Conservation (phyloP, 352 stramenopile genomes). For the Phytophthora pisi region DNA sequence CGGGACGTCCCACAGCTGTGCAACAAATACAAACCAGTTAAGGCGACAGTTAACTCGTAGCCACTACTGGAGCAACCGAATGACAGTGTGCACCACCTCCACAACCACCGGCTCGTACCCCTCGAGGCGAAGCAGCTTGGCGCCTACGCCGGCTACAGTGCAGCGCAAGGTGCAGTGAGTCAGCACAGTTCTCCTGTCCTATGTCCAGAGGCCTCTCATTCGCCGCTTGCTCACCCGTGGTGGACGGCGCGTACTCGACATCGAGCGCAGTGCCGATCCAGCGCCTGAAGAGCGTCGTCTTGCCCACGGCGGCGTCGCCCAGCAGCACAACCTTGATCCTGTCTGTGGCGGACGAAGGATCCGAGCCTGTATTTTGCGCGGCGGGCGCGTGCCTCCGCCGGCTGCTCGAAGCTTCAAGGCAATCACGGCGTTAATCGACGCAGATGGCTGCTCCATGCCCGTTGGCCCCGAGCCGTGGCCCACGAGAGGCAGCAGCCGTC, state of each 20-base stretch:
- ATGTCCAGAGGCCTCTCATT: not conserved
- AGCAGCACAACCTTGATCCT: constrained; percentile 62
- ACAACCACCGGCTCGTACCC: constrained; percentile 39
- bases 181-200: not conserved
- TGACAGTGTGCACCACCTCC: constrained; percentile 38
- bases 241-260: constrained; percentile 36
- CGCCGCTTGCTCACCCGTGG: constrained; percentile 37
- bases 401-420: constrained; percentile 21
- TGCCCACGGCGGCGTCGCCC: constrained; percentile 47
- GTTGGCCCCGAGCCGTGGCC: too few relatives aligned
- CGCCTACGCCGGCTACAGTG: constrained; percentile 46
- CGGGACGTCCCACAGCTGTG: constrained; percentile 70
- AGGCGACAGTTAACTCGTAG: constrained; percentile 1
- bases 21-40: not conserved
- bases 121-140: constrained; percentile 61
- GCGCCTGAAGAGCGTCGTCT: constrained; percentile 60
- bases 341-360: constrained; percentile 7
- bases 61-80: not conserved
- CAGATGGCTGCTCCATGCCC: not conserved
- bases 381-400: constrained; percentile 23
- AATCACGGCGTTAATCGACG: not conserved
- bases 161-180: not conserved
- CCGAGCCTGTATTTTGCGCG: constrained; percentile 9
- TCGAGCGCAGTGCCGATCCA: constrained; percentile 41
- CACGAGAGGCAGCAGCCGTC: not conserved